Conservation (phyloP, 805 yeast genomes). For the Cyberlindnera euphorbiae region DNA sequence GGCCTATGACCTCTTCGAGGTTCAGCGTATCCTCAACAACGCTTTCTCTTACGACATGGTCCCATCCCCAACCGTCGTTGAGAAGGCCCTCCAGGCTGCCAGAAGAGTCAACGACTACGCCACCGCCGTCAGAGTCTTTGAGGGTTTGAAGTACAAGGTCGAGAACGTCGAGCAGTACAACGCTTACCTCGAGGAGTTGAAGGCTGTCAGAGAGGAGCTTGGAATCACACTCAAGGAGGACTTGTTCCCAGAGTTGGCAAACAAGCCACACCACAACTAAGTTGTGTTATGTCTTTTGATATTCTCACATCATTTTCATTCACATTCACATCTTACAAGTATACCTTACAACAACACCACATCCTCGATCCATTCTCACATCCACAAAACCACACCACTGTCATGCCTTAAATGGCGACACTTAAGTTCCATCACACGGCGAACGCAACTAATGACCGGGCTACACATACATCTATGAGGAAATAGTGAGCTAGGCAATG, state of each 20-base stretch:
- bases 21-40: conserved; percentile 93
- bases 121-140: conserved; percentile 97
- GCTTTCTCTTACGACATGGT: conserved; percentile 98
- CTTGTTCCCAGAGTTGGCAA: conserved; percentile 46
- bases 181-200: conserved; percentile 93
- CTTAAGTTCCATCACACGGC: too few species aligned
- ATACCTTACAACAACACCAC: too few species aligned
- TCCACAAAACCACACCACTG: too few species aligned
- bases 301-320: too few species aligned
- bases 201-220: conserved; percentile 84
- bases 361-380: too few species aligned
- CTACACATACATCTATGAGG: too few species aligned
- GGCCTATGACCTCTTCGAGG: conserved; percentile 84
- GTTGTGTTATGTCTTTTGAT: too few species aligned
- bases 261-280: conserved; percentile 23
- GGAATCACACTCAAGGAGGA: conserved; percentile 94
- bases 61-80: conserved; percentile 95
- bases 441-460: too few species aligned
- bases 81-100: conserved; percentile 93
- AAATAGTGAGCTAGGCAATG: too few species aligned
- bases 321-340: too few species aligned
- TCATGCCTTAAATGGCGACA: too few species aligned
- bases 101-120: conserved; percentile 99
- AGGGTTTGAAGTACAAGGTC: conserved; percentile 94
- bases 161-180: conserved; percentile 91